Conservation (phyloP, 176 grass and related monocot genomes). For the Ensete ventricosum region DNA sequence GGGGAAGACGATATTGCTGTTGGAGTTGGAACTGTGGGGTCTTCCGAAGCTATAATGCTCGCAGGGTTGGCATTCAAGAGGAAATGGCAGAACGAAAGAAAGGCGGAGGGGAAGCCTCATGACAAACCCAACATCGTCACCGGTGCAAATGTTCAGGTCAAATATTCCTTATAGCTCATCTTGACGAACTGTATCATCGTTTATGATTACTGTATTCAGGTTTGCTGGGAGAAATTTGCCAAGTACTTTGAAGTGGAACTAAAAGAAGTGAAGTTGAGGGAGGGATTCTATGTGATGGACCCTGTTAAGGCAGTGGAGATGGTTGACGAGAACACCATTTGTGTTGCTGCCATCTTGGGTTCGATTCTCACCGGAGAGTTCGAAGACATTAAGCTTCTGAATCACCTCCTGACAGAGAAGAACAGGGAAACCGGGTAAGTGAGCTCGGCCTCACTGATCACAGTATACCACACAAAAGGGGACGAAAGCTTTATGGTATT, state of each 20-base stretch:
- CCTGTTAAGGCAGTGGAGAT: constrained; percentile 41
- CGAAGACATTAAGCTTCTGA: constrained; percentile 61
- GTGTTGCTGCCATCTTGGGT: constrained; percentile 74
- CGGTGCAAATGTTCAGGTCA: constrained; percentile 58
- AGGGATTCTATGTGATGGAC: constrained; percentile 77
- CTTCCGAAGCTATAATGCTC: constrained; percentile 81
- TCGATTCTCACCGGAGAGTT: constrained; percentile 72
- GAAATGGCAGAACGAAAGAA: constrained; percentile 68
- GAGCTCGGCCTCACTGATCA: neutral
- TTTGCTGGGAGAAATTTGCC: constrained; percentile 83
- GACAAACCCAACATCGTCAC: constrained; percentile 82
- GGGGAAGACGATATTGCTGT: constrained; percentile 60
- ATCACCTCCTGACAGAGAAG: constrained; percentile 45
- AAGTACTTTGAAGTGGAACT: constrained; percentile 71
- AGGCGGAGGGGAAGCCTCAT: constrained; percentile 43
- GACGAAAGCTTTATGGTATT: neutral
- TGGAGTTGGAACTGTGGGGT: constrained; percentile 59
- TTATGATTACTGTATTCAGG: constrained; percentile 12
- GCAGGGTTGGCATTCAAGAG: constrained; percentile 65
- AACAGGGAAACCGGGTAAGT: constrained; percentile 52
- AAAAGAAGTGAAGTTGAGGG: constrained; percentile 59
- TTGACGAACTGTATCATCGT: neutral
- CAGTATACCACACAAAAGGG: neutral
- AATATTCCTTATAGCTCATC: neutral
- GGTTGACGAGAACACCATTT: constrained; percentile 85